These are phyloP conservation scores for Aotearoamyces nothofagi DNA, from an alignment of 2,329 filamentous ascomycete species.

Conservation along the genomic window DNA sequence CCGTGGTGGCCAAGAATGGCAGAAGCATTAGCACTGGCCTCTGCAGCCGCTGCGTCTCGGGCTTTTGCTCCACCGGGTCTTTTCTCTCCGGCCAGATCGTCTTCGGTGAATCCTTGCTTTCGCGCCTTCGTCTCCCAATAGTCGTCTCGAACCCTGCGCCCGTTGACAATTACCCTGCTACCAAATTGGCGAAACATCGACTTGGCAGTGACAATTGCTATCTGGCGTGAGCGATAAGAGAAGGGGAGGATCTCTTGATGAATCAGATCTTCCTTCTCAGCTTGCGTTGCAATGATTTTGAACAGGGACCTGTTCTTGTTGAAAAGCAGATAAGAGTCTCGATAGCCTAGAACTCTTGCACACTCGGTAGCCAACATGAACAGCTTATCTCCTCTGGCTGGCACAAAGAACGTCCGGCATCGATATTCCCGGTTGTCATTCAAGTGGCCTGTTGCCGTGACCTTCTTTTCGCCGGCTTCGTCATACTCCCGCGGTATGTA, in stretches of 20 bases:
- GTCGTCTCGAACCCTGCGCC: conserved; percentile 83
- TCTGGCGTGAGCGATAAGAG: conserved; percentile 95
- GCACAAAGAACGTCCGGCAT: conserved; percentile 86
- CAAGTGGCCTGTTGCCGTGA: conserved; percentile 67
- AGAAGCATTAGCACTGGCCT: conserved; percentile 40
- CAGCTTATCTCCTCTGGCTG: conserved; percentile 78
- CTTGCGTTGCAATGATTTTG: conserved; percentile 94
- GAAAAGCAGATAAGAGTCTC: conserved; percentile 93
- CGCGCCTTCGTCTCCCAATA: conserved; percentile 97
- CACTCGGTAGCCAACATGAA: conserved; percentile 99
- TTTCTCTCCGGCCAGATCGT: conserved; percentile 91
- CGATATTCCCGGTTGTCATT: conserved; percentile 76
- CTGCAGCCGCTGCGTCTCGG: conserved; percentile 62
- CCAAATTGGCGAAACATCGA: conserved; percentile 99
- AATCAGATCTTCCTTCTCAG: conserved; percentile 93
- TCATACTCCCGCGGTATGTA: conserved; percentile 90
- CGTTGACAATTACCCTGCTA: conserved; percentile 80
- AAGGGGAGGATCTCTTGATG: conserved; percentile 91
- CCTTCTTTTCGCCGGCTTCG: conserved; percentile 88
- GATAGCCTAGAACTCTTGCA: conserved; percentile 80
- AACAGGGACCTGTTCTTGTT: conserved; percentile 95
- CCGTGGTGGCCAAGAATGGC: conserved; percentile 52
- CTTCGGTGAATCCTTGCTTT: conserved; percentile 96
- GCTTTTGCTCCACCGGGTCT: conserved; percentile 82
- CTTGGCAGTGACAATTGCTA: conserved; percentile 90